Evolutionary conservation across 805 yeast genomes (phyloP).

Genomic region (Myxozyma geophila): DNA sequence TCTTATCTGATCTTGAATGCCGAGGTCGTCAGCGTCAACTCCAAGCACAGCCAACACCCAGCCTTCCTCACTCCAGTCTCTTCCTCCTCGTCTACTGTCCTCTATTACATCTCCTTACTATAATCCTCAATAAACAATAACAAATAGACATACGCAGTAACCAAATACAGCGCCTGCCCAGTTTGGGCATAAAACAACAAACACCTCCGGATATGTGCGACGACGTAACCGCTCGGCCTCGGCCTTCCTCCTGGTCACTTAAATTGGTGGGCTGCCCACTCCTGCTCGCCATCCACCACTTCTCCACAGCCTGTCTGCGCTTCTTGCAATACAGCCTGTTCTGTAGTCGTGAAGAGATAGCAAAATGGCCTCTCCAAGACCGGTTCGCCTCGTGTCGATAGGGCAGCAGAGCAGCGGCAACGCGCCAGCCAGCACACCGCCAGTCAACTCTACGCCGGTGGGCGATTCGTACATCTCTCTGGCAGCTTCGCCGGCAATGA

Average conservation of each 20-base stretch:
- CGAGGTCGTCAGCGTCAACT: too few relatives aligned
- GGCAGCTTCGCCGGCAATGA: conserved; percentile 31
- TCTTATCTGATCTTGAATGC: too few relatives aligned
- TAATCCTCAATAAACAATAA: not conserved
- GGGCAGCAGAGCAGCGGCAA: not conserved
- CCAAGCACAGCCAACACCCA: too few relatives aligned
- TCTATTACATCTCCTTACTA: too few relatives aligned
- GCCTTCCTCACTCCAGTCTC: too few relatives aligned
- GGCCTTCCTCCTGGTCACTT: not conserved
- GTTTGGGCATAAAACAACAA: conserved; percentile 8
- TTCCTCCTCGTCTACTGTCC: too few relatives aligned
- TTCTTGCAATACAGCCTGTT: not conserved
- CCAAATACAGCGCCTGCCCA: not conserved
- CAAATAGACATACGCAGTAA: conserved; percentile 1
- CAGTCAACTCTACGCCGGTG: not conserved
- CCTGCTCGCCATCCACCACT: not conserved
- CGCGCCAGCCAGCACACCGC: not conserved
- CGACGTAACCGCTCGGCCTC: conserved; percentile 1
- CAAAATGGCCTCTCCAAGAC: conserved; percentile 23
- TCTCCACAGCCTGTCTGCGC: not conserved
- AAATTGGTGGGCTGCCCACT: not conserved
- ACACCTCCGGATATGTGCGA: conserved; percentile 1
- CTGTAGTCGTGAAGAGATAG: not conserved
- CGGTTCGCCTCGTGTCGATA: conserved; percentile 8
- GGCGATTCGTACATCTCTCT: conserved; percentile 25